These are phyloP conservation scores for Diophrys appendiculata DNA, from an alignment of 73 alveolate genomes.

Conservation along the genomic window DNA sequence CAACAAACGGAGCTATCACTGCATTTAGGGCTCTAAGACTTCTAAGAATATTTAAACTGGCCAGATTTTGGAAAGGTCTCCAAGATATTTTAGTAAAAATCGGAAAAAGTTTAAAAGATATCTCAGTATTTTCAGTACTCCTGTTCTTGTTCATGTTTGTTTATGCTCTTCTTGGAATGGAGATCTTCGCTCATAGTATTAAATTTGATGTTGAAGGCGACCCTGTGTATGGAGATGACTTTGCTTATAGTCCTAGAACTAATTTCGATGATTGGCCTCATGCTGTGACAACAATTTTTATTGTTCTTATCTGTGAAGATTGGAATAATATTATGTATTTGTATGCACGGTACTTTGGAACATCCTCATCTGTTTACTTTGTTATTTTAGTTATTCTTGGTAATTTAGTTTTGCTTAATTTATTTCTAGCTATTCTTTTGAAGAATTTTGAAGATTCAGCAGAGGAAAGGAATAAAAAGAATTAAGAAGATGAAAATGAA, in stretches of 20 bases:
- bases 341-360: not conserved
- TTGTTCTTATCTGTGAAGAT: slow-evolving; percentile 45
- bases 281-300: slow-evolving; percentile 57
- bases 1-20: slow-evolving; percentile 73
- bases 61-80: slow-evolving; percentile 51
- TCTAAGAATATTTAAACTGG: slow-evolving; percentile 67
- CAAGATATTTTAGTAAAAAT: slow-evolving; percentile 48
- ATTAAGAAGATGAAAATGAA: not conserved
- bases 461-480: slow-evolving; percentile 2
- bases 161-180: slow-evolving; percentile 75
- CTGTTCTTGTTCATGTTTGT: slow-evolving; percentile 62
- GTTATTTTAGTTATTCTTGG: slow-evolving; percentile 32
- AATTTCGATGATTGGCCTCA: slow-evolving; percentile 33
- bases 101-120: slow-evolving; percentile 39
- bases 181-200: slow-evolving; percentile 64
- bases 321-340: slow-evolving; percentile 18
- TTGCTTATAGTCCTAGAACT: slow-evolving; percentile 14
- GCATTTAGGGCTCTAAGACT: slow-evolving; percentile 76
- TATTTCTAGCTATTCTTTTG: slow-evolving; percentile 51
- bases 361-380: slow-evolving; percentile 4
- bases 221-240: not conserved
- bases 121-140: slow-evolving; percentile 47
- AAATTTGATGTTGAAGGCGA: slow-evolving; percentile 38
- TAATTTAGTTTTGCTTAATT: slow-evolving; percentile 34
- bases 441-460: slow-evolving; percentile 30